phyloP scores from a whole-genome alignment of 768 basidiomycete genomes.

The Mycena alexandri region DNA sequence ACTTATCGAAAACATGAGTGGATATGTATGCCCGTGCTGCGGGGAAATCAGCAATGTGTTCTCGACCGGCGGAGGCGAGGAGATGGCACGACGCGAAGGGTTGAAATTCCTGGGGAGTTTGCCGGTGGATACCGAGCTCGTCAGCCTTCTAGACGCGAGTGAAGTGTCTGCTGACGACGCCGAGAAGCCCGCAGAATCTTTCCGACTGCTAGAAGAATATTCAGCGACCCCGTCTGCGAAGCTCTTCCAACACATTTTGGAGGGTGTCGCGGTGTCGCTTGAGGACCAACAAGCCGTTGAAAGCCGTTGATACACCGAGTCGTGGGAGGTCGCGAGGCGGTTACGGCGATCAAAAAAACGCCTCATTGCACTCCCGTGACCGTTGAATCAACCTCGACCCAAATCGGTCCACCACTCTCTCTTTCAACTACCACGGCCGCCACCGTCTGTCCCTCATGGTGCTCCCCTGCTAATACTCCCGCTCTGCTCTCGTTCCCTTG shows the following conservation, averaged over 20 bases:
- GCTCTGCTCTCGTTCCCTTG: slow-evolving; percentile 19
- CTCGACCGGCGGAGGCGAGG: slow-evolving; percentile 92
- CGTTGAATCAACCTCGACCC: background rate
- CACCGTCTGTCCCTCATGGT: slow-evolving; percentile 2
- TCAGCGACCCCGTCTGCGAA: slow-evolving; percentile 74
- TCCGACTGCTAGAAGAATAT: slow-evolving; percentile 73
- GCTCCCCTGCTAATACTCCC: slow-evolving; percentile 14
- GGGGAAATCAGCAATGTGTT: slow-evolving; percentile 96
- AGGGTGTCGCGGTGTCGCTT: slow-evolving; percentile 51
- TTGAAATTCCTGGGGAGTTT: slow-evolving; percentile 87
- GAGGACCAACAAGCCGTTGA: too few relatives aligned
- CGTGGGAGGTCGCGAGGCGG: background rate
- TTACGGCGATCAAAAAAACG: slow-evolving; percentile 3
- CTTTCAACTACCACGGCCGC: background rate
- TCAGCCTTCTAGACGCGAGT: slow-evolving; percentile 84
- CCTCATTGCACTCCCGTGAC: background rate
- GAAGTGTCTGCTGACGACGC: slow-evolving; percentile 44
- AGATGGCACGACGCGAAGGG: slow-evolving; percentile 83
- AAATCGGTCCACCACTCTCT: background rate
- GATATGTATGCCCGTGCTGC: slow-evolving; percentile 97
- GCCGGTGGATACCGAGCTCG: slow-evolving; percentile 94
- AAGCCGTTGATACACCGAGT: background rate
- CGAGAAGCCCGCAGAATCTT: slow-evolving; percentile 48
- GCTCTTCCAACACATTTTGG: slow-evolving; percentile 74
- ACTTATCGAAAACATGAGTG: slow-evolving; percentile 98